Conservation (phyloP, 2,329 filamentous ascomycete species). For the Colletotrichum sp. region DNA sequence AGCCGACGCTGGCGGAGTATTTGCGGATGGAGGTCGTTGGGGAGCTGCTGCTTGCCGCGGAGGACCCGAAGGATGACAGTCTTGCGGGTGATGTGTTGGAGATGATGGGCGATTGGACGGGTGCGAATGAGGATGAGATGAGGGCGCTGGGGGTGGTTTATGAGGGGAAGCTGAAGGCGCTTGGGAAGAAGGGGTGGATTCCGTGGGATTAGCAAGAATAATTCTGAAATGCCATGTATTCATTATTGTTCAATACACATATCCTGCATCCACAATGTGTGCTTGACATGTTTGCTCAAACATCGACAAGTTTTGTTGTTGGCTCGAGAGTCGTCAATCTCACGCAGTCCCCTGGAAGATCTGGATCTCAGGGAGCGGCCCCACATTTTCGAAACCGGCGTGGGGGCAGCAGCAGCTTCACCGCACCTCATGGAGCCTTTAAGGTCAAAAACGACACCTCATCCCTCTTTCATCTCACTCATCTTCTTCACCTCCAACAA, state of each 20-base stretch:
- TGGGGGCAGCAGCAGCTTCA: background rate
- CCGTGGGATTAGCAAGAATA: background rate
- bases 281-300: no score
- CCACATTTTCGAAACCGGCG: background rate
- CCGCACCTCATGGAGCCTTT: background rate
- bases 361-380: background rate
- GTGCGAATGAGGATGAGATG: background rate
- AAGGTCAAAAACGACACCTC: background rate
- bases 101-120: background rate
- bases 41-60: background rate
- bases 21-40: background rate
- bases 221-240: background rate
- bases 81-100: background rate
- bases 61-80: background rate
- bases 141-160: background rate
- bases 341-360: background rate
- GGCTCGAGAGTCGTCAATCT: background rate
- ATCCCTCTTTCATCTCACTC: background rate
- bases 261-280: background rate
- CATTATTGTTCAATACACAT: background rate
- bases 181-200: background rate
- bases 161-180: background rate
- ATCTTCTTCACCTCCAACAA: background rate
- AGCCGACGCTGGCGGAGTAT: background rate
- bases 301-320: background rate